Conservation (phyloP, 352 stramenopile species). For the Pythium oligandrum region DNA sequence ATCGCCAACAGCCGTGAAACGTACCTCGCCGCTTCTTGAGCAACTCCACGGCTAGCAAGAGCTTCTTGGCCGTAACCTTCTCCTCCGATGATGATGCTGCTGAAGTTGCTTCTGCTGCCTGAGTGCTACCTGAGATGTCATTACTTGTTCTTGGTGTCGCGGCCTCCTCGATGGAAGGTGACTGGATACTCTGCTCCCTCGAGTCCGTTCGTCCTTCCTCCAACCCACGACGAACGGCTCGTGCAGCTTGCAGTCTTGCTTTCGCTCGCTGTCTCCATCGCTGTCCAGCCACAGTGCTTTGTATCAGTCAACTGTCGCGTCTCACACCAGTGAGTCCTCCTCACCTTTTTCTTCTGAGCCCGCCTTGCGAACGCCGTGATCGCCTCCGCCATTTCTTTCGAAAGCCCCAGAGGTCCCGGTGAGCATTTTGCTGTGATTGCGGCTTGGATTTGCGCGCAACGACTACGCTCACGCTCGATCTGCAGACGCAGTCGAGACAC, state of each 20-base stretch:
- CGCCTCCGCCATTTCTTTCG: background rate
- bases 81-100: too few species aligned
- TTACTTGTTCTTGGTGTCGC: too few species aligned
- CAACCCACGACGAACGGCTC: slow-evolving; percentile 3
- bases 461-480: slow-evolving; percentile 14
- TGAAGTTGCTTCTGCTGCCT: too few species aligned
- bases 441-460: slow-evolving; percentile 16
- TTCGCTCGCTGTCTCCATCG: slow-evolving; percentile 1
- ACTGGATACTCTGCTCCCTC: too few species aligned
- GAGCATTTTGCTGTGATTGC: slow-evolving; percentile 16
- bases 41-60: background rate
- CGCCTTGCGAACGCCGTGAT: slow-evolving; percentile 17
- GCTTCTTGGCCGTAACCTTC: background rate
- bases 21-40: background rate
- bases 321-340: background rate
- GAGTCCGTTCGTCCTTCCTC: background rate
- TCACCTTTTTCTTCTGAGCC: slow-evolving; percentile 28
- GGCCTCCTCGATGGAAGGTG: too few species aligned
- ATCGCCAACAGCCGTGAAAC: background rate
- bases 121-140: too few species aligned
- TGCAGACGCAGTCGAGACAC: slow-evolving; percentile 23
- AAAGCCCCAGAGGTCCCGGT: slow-evolving; percentile 14
- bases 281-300: background rate
- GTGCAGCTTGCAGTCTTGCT: slow-evolving; percentile 8
- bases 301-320: too few species aligned